These are phyloP conservation scores for Neurospora crassa DNA, from an alignment of 2,329 filamentous ascomycete genomes.

Conservation along the genomic window DNA sequence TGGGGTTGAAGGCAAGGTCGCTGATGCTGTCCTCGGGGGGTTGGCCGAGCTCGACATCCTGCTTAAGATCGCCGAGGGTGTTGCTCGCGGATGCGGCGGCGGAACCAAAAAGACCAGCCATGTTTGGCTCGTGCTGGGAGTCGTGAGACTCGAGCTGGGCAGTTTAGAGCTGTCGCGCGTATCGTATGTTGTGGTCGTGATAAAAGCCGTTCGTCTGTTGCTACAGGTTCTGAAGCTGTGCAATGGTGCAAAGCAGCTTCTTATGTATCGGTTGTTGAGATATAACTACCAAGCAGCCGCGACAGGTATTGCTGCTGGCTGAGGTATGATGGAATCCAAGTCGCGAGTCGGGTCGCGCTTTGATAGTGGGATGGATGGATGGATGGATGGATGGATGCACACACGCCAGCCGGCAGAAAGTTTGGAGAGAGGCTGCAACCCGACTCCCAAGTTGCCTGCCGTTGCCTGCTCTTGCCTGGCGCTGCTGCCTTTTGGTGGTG, in stretches of 20 bases:
- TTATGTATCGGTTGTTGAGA: background rate
- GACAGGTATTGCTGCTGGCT: background rate
- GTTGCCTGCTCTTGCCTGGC: background rate
- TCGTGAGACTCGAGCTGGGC: background rate
- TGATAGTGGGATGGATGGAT: background rate
- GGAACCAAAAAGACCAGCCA: constrained; percentile 56
- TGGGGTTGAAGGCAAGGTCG: constrained; percentile 62
- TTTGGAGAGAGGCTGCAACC: background rate
- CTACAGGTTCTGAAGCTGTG: background rate
- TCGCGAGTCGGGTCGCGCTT: background rate
- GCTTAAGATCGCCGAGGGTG: constrained; percentile 82
- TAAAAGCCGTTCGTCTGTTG: background rate
- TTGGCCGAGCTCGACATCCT: constrained; percentile 70
- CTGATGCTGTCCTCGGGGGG: constrained; percentile 86
- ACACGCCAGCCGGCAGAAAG: background rate
- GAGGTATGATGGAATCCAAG: background rate
- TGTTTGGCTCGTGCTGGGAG: constrained; percentile 22
- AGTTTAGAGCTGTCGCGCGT: background rate
- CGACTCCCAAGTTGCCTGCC: background rate
- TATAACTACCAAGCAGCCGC: background rate
- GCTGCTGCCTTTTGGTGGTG: background rate
- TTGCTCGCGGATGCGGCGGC: constrained; percentile 48
- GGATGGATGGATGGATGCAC: background rate
- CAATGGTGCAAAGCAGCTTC: background rate
- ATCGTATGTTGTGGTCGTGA: background rate